Conservation (phyloP, 768 basidiomycete species). For the Lyophyllum semitale region DNA sequence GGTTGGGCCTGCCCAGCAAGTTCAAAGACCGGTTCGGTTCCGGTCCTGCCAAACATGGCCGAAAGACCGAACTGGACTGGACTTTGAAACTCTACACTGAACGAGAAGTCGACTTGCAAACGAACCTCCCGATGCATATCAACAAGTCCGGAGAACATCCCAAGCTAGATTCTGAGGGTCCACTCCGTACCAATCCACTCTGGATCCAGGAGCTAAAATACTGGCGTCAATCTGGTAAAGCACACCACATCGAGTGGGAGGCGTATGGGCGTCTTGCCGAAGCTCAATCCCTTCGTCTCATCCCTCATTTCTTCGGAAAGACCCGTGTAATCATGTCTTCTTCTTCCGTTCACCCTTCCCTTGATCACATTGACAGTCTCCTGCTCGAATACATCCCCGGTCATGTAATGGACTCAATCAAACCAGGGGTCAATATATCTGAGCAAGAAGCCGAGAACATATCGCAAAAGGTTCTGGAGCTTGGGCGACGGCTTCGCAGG, state of each 20-base stretch:
- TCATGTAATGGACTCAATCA: background rate
- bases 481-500: background rate
- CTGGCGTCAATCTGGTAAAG: background rate
- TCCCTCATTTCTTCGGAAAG: background rate
- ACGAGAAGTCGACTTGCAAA: too few species aligned
- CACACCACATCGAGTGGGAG: background rate
- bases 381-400: conserved; percentile 5
- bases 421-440: background rate
- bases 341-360: background rate
- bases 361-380: background rate
- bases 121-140: too few species aligned
- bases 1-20: too few species aligned
- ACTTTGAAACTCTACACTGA: too few species aligned
- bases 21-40: too few species aligned
- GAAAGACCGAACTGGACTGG: too few species aligned
- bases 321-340: background rate
- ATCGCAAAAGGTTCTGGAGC: background rate
- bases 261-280: background rate
- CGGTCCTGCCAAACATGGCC: too few species aligned
- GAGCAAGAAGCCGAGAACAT: background rate
- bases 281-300: background rate
- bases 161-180: too few species aligned
- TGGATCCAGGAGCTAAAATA: background rate
- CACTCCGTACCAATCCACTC: background rate
- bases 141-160: too few species aligned